Evolutionary conservation across 1,139 yeast genomes (phyloP), one percentile per base, ranked within the genome.

Genomic region (Hyphopichia buzzinii): DNA sequence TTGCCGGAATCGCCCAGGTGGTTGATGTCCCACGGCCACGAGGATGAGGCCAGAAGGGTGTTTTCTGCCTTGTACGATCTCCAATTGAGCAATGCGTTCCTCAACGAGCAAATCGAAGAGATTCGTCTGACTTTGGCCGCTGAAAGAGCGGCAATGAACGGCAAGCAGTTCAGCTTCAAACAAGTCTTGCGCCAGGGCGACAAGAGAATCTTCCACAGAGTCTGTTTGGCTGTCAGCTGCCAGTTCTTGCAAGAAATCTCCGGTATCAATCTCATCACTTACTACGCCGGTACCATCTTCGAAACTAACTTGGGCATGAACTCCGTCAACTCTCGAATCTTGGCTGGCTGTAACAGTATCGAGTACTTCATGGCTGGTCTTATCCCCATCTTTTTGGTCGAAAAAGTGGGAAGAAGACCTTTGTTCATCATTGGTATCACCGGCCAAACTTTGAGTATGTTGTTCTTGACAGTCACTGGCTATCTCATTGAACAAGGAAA

Each of bases 201-300:
- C 27, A 17, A 11, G 27, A 21, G 39, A 33, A 23, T 13, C 25
- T 12, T 23, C 27, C 13, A 30, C 33, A n/a, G 34, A 17, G 31
- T 51, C 49, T 38, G 40, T 29, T 28, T 50, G 48, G 31, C 37
- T 52, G 30, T 12, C 49, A 15, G 39, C 43, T 21, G 48, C 45
- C 29, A 47, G 43, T 30, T 39, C 54, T 12, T 81, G 46, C 89
- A 82, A 52, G 88, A 82, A 58, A 74, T 82, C 49, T 74, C 84
- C 1, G 88, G 89, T 11, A 81, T 81, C 44, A 82, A 82, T 55
- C 82, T 82, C 50, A 81, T 82, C 41, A 81, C 82, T 49, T 83
- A 82, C 55, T 82, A 81, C 52, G 87, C 88, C 3, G 56, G 57
- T 17, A 48, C 51, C 4, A 52, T 54, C 26, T 53, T 52, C 33